A percentile compares a stretch with the other conserved stretches of the same genome.
phyloP scores from a whole-genome alignment of 2,329 filamentous ascomycete species.

The Alternaria panax region DNA sequence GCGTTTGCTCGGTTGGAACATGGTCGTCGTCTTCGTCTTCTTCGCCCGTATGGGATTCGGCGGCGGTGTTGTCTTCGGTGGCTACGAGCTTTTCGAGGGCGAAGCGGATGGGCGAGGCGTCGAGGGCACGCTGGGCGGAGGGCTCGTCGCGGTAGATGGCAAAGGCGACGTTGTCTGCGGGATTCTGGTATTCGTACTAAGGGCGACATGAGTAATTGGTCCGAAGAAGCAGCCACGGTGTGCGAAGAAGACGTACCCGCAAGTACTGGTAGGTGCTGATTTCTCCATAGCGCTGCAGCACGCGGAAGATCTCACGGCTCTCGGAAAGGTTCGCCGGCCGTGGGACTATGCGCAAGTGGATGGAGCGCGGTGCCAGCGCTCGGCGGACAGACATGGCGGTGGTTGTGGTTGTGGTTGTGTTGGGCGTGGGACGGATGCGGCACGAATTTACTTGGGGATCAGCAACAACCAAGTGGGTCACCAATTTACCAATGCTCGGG shows the following conservation, averaged over 20 bases:
- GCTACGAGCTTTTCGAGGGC: constrained; percentile 47
- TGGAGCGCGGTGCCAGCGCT: constrained; percentile 50
- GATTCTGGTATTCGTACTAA: constrained; percentile 55
- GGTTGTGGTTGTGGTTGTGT: neutral
- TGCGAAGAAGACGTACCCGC: constrained; percentile 33
- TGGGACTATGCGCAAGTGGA: constrained; percentile 58
- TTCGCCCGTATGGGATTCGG: neutral
- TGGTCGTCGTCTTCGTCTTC: constrained; percentile 18
- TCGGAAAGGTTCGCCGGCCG: constrained; percentile 58
- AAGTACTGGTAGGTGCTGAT: constrained; percentile 58
- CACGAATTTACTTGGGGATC: constrained; percentile 4
- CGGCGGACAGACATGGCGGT: constrained; percentile 40
- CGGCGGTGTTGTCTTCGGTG: constrained; percentile 1
- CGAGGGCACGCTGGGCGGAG: constrained; percentile 52
- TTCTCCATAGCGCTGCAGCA: constrained; percentile 59
- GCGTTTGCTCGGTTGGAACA: neutral
- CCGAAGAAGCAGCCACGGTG: neutral
- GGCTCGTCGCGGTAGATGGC: constrained; percentile 56
- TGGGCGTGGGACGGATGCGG: constrained; percentile 6
- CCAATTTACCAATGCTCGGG: constrained; percentile 29
- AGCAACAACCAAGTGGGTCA: constrained; percentile 30
- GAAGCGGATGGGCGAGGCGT: constrained; percentile 57
- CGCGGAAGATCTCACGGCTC: constrained; percentile 57
- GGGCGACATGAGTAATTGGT: neutral
- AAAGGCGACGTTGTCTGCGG: constrained; percentile 53